These are phyloP conservation scores for Oryza australiensis DNA, from an alignment of 176 grass and related monocot species.

Conservation along the genomic window DNA sequence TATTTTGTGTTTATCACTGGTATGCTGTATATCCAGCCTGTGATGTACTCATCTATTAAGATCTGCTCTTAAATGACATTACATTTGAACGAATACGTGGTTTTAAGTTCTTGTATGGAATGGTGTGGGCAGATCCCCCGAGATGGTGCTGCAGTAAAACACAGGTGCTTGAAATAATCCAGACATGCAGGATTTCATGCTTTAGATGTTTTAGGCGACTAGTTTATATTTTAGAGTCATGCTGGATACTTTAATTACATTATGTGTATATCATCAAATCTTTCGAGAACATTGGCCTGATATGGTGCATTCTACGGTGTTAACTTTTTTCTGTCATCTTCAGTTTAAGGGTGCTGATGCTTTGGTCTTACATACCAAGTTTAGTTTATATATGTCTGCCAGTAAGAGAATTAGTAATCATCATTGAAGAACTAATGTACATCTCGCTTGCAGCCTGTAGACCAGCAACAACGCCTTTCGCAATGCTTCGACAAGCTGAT, in stretches of 20 bases:
- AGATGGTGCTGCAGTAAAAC: background rate
- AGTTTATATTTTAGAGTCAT: background rate
- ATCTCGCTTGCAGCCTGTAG: constrained; percentile 60
- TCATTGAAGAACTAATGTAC: constrained; percentile 18
- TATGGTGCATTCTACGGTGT: background rate
- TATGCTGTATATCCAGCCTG: background rate
- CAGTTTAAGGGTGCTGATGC: background rate
- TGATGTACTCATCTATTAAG: background rate
- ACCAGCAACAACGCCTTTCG: constrained; percentile 84
- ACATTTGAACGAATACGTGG: constrained; percentile 1
- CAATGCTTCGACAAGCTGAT: constrained; percentile 96
- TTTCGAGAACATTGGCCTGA: constrained; percentile 4
- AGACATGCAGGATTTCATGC: background rate
- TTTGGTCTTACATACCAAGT: background rate
- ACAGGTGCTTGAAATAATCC: background rate
- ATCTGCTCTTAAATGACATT: background rate
- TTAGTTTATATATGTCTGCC: background rate
- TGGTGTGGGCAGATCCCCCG: background rate
- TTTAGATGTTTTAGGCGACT: background rate
- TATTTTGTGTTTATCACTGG: constrained; percentile 15
- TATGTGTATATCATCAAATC: background rate
- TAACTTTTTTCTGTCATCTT: background rate
- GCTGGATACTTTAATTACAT: constrained; percentile 11
- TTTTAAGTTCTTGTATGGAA: background rate
- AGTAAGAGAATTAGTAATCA: constrained; percentile 16